phyloP scores from a whole-genome alignment of 2,329 filamentous ascomycete species.

The Pseudocercospora fijiensis region DNA sequence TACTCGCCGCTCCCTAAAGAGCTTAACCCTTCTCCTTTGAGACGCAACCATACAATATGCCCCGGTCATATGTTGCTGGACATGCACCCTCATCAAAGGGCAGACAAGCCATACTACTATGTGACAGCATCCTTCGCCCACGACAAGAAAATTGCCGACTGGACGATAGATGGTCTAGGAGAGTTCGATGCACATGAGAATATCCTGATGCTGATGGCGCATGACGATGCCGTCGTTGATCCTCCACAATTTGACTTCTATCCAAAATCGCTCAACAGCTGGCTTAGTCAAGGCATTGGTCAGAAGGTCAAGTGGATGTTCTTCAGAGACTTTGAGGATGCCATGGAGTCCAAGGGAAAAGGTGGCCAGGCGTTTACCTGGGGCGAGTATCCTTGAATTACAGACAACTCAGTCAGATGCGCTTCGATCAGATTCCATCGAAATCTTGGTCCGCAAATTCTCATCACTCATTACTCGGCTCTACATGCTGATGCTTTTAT shows the following conservation, averaged over 20 bases:
- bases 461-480: not conserved
- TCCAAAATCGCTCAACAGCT: constrained; percentile 37
- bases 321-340: constrained; percentile 51
- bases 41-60: constrained; percentile 36
- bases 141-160: constrained; percentile 39
- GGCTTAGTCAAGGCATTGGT: constrained; percentile 33
- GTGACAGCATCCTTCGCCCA: constrained; percentile 37
- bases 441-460: not conserved
- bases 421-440: not conserved
- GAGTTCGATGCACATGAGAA: constrained; percentile 39
- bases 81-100: constrained; percentile 40
- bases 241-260: constrained; percentile 43
- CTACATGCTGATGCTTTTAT: not conserved
- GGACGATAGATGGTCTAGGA: constrained; percentile 36
- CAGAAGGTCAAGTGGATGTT: constrained; percentile 44
- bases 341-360: constrained; percentile 37
- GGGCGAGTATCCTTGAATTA: constrained; percentile 21
- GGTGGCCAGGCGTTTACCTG: constrained; percentile 27
- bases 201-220: constrained; percentile 36
- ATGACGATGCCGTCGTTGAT: constrained; percentile 36
- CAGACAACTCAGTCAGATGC: not conserved
- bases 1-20: constrained; percentile 43
- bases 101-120: constrained; percentile 41
- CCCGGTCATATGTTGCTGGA: constrained; percentile 45
- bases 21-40: constrained; percentile 30